Evolutionary conservation across 1,284 basidiomycete species (phyloP).

Genomic region (Puccinia triticina): DNA sequence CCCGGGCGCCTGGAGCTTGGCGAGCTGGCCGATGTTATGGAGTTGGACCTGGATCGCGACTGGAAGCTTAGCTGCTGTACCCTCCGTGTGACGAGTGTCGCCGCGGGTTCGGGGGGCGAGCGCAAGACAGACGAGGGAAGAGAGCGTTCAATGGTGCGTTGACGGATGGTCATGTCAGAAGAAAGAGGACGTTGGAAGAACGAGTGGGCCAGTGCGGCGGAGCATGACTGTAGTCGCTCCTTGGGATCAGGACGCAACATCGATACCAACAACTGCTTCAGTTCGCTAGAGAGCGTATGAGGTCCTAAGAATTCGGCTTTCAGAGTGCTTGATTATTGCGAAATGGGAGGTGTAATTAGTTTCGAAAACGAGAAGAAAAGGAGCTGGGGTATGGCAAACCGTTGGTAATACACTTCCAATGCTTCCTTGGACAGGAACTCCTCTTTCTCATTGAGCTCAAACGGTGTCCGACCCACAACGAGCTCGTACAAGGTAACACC

Average conservation of each 20-base stretch:
- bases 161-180: constrained; percentile 5
- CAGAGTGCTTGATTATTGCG: background rate
- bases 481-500: constrained; percentile 92
- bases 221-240: constrained; percentile 68
- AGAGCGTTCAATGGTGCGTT: background rate
- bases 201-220: constrained; percentile 68
- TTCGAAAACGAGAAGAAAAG: background rate
- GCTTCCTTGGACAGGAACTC: constrained; percentile 77
- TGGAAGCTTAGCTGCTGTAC: background rate
- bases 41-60: background rate
- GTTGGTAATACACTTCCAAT: constrained; percentile 77
- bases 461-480: constrained; percentile 83
- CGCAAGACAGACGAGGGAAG: constrained; percentile 1
- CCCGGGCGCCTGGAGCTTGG: too few relatives aligned
- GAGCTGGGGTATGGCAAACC: constrained; percentile 56
- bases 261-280: constrained; percentile 69
- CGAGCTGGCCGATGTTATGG: background rate
- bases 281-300: constrained; percentile 51
- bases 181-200: constrained; percentile 65
- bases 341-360: constrained; percentile 52
- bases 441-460: constrained; percentile 79
- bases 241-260: constrained; percentile 79
- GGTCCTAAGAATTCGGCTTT: constrained; percentile 42
- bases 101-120: background rate
- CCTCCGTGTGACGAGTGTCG: background rate